Evolutionary conservation across 2,329 filamentous ascomycete species (phyloP), one percentile per base, ranked within the genome.

Genomic region (Gyromitra esculenta): DNA sequence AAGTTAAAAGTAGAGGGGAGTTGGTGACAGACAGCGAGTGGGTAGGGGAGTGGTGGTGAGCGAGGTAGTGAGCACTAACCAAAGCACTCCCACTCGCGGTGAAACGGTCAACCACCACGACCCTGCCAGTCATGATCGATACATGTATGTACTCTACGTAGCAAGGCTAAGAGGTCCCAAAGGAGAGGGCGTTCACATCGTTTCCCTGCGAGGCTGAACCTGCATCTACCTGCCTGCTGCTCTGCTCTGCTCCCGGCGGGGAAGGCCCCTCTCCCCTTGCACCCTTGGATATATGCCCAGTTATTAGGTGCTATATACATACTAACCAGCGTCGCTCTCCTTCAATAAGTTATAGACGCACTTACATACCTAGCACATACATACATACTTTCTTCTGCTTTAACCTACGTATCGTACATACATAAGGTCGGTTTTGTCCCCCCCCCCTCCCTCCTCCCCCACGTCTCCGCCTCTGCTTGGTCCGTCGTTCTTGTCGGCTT

Each of bases 341-440:
- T 60, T 75, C 72, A 75, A 52, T 75, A 65, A 71, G 65, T 75
- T 75, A 75, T 35, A 70, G 72, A 50, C 60, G 65, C 72, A 75
- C 50, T 65, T 70, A 60, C 59, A 70, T 75, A 21, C 65, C 65
- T 64, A 75, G 65, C 72, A 75, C 72, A 64, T 64, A 74, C 72
- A 68, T 66, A 65, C 52, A 65, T 62, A 74, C 71, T 56, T 48
- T 54, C 63, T 43, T 73, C 21, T 62, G 18, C 71, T 43, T 64
- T 65, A 67, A 48, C 59, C 73, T 75, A 74, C 71, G 57, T 74
- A 74, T 69, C 56, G 56, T 77, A 74, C 70, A 74, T 74, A 77
- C 75, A 77, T 77, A 77, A 77, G 75, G 75, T 70, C 75, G 59
- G 72, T 73, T 76, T 77, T 78, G 76, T 78, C 74, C 73, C 57